Evolutionary conservation across 495 filamentous ascomycete genomes (phyloP), one percentile per base, ranked within the genome.

Genomic region (Talaromyces trachyspermus): DNA sequence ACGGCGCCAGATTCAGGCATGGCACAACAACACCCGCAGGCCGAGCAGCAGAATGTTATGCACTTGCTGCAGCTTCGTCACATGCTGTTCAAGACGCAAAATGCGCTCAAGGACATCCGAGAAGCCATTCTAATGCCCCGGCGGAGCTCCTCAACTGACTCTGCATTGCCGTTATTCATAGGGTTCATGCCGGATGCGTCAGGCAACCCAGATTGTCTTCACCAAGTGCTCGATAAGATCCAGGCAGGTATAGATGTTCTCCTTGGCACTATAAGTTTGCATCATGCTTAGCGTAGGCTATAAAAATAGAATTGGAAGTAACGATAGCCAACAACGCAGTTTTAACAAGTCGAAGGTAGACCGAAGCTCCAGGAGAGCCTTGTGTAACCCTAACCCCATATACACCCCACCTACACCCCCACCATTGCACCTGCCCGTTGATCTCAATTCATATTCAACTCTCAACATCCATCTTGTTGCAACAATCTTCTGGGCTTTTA

Each of bases 51-150:
- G 42, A 20, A n/a, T 17, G 14, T 7, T 2, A 32, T 32, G 10
- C 26, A 26, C 2, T 18, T 33, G 24, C 29, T 44, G 42, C 42
- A 44, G 17, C 24, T 44, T 32, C 42, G 42, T 32, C 42, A 44
- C 26, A 44, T 44, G 42, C 42, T 44, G 15, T 11, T 32, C 24
- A 44, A 29, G 26, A 19, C 42, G 5, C 14, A 44, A 4, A 44
- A 30, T 12, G 22, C 42, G 6, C 42, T 44, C 1, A 26, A 19
- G 12, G 42, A 44, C 10, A 20, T 33, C 5, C 42, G 42, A 14
- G 42, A 30, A 19, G 17, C 26, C 3, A 14, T 30, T 17, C 10
- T 19, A 7, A 17, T 27, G 17, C 18, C 25, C 17, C 24, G 20
- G 11, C 17, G 19, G 26, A 18, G 26, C 4, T 32, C 25, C 26